These are phyloP conservation scores for Botrytis aclada DNA, from an alignment of 2,329 filamentous ascomycete genomes.

Conservation along the genomic window DNA sequence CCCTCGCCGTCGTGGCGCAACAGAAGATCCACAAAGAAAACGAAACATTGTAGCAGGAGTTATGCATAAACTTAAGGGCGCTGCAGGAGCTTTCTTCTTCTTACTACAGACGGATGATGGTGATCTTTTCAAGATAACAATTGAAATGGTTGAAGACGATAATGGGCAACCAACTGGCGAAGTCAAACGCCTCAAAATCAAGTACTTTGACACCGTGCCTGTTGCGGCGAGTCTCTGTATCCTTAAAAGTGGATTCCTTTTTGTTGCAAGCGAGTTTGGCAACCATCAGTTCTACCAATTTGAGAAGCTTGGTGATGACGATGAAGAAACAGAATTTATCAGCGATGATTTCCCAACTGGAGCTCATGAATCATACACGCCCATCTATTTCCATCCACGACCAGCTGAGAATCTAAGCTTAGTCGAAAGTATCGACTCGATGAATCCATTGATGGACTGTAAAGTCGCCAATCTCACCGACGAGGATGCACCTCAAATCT, in stretches of 20 bases:
- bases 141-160: slow-evolving; percentile 84
- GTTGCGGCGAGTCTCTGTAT: slow-evolving; percentile 86
- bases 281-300: slow-evolving; percentile 97
- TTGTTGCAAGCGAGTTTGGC: slow-evolving; percentile 86
- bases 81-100: slow-evolving; percentile 88
- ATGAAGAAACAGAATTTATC: slow-evolving; percentile 80
- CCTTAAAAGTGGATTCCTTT: slow-evolving; percentile 92
- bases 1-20: slow-evolving; percentile 78
- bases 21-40: slow-evolving; percentile 89
- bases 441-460: slow-evolving; percentile 89
- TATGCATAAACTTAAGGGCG: slow-evolving; percentile 92
- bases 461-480: slow-evolving; percentile 87
- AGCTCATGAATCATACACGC: slow-evolving; percentile 65
- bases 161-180: slow-evolving; percentile 76
- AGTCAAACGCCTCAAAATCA: slow-evolving; percentile 82
- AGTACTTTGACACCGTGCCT: slow-evolving; percentile 97
- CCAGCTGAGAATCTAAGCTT: slow-evolving; percentile 77
- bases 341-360: slow-evolving; percentile 83
- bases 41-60: slow-evolving; percentile 83
- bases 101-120: slow-evolving; percentile 94
- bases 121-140: slow-evolving; percentile 94
- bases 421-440: slow-evolving; percentile 79
- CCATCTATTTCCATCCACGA: slow-evolving; percentile 82
- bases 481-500: slow-evolving; percentile 95
- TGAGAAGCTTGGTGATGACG: slow-evolving; percentile 93